Evolutionary conservation across 805 yeast species (phyloP).

Genomic region (Candida corydali): DNA sequence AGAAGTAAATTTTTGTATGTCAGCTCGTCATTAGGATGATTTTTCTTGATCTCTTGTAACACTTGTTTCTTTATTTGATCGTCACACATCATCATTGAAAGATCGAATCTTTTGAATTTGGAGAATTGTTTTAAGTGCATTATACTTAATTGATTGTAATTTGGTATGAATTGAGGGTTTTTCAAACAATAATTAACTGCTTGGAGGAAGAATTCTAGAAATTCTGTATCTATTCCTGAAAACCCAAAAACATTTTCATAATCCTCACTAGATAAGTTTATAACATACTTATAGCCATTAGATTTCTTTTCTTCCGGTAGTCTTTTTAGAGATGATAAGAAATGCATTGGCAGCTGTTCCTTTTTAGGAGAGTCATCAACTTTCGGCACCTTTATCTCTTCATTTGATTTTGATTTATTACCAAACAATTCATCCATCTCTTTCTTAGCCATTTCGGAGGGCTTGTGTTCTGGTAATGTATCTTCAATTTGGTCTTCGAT

Average conservation of each 20-base stretch:
- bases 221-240: conserved; percentile 48
- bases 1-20: no score
- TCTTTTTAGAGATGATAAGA: conserved; percentile 19
- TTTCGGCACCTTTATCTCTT: conserved; percentile 4
- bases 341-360: conserved; percentile 19
- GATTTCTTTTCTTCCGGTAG: conserved; percentile 22
- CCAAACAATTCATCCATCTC: conserved; percentile 18
- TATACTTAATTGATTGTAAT: conserved; percentile 16
- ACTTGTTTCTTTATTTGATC: conserved; percentile 12
- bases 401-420: conserved; percentile 1
- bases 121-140: conserved; percentile 22
- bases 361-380: conserved; percentile 6
- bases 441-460: conserved; percentile 4
- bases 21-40: conserved; percentile 1
- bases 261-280: conserved; percentile 21
- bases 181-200: conserved; percentile 26
- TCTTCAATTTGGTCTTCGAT: neutral
- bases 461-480: neutral
- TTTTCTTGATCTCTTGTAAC: conserved; percentile 6
- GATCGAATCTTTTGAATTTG: conserved; percentile 29
- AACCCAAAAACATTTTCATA: conserved; percentile 29
- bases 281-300: conserved; percentile 33
- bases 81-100: conserved; percentile 33
- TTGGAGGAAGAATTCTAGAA: conserved; percentile 44
- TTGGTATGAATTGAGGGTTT: conserved; percentile 7